phyloP scores from a whole-genome alignment of 2,329 filamentous ascomycete genomes.

The Ambrosiella xylebori region DNA sequence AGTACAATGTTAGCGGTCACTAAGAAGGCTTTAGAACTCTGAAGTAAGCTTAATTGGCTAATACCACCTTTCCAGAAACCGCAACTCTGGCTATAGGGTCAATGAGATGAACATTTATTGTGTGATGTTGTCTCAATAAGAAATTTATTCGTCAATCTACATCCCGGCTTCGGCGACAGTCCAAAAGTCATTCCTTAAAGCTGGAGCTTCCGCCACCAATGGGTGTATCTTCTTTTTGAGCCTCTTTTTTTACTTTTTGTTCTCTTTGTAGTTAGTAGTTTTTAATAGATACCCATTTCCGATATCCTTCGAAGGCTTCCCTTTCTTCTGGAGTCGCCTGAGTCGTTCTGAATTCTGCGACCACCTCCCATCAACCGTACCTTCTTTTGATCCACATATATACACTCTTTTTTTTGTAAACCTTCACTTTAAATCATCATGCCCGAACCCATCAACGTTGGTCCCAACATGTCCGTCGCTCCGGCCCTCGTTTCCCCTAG shows the following conservation, averaged over 20 bases:
- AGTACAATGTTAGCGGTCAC: too few species aligned
- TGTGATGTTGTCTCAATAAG: neutral
- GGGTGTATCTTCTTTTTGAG: neutral
- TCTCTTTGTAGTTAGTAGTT: neutral
- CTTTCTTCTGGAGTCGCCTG: conserved; percentile 1
- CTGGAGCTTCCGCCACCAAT: neutral
- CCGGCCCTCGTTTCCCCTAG: conserved; percentile 2
- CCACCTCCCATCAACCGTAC: neutral
- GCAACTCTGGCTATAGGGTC: neutral
- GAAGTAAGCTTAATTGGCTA: too few species aligned
- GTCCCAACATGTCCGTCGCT: neutral
- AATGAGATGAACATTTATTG: neutral
- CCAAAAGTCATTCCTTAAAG: neutral
- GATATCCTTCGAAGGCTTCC: neutral
- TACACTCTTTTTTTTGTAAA: neutral
- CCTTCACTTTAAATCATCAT: conserved; percentile 1
- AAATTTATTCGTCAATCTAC: neutral
- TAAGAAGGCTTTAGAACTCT: too few species aligned
- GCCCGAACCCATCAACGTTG: conserved; percentile 4
- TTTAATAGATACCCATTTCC: neutral
- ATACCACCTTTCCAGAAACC: neutral
- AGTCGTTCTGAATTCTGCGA: neutral
- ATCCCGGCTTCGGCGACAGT: conserved; percentile 13
- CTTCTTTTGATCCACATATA: neutral
- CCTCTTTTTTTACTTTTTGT: neutral